Percentiles rank a stretch among this genome's conserved stretches.
Evolutionary conservation across 2,329 filamentous ascomycete species (phyloP).

Genomic region (Ilyonectria robusta): DNA sequence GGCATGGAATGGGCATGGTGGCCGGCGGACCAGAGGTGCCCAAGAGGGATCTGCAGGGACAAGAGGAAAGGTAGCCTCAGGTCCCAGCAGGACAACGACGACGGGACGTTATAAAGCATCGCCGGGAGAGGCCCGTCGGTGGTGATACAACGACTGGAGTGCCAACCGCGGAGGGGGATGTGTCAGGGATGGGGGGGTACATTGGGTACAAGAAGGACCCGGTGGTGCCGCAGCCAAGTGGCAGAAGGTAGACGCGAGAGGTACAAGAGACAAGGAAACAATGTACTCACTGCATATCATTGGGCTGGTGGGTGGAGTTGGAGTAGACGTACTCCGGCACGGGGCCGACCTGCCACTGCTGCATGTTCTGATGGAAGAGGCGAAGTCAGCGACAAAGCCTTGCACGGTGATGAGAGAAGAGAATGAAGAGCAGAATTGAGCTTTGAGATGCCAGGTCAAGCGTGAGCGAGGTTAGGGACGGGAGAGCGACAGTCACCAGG

Average conservation of each 20-base stretch:
- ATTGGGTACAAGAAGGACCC: constrained; percentile 36
- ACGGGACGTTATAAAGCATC: constrained; percentile 41
- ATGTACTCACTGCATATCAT: constrained; percentile 72
- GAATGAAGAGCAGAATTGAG: constrained; percentile 30
- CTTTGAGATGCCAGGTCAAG: constrained; percentile 29
- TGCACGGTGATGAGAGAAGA: constrained; percentile 21
- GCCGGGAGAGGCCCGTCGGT: constrained; percentile 29
- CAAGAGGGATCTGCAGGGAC: constrained; percentile 24
- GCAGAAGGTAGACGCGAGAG: constrained; percentile 38
- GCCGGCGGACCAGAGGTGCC: constrained; percentile 27
- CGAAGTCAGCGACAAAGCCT: constrained; percentile 43
- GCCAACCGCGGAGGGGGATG: constrained; percentile 28
- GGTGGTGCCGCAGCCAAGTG: constrained; percentile 37
- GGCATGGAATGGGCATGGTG: constrained; percentile 39
- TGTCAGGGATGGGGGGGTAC: constrained; percentile 38
- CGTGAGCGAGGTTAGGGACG: constrained; percentile 31
- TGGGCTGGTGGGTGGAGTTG: constrained; percentile 67
- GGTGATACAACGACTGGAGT: constrained; percentile 44
- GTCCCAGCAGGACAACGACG: constrained; percentile 35
- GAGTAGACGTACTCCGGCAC: constrained; percentile 72
- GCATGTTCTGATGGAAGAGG: constrained; percentile 64
- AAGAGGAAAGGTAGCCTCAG: constrained; percentile 32
- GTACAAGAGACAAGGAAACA: constrained; percentile 52
- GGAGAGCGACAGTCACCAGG: constrained; percentile 27
- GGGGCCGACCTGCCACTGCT: constrained; percentile 74